A percentile compares a stretch with the other conserved stretches of the same genome.
phyloP scores from a whole-genome alignment of 192 early-diverging fungal genomes.

The Coemansia erecta region DNA sequence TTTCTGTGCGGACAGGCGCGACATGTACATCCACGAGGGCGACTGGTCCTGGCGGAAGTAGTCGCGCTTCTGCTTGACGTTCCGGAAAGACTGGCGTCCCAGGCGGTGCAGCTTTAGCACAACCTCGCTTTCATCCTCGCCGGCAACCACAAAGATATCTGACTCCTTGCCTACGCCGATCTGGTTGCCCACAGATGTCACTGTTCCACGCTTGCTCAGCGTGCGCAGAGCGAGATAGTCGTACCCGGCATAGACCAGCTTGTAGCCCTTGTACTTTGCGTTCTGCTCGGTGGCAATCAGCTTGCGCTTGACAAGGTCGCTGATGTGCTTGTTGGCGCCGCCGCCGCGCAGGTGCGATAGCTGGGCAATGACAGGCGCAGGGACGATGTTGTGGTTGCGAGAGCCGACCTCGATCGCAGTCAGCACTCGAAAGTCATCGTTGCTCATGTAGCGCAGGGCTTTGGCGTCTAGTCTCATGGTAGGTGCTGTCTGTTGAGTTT shows the following conservation, averaged over 20 bases:
- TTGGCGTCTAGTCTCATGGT: conserved; percentile 95
- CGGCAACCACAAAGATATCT: conserved; percentile 97
- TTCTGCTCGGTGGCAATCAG: conserved; percentile 72
- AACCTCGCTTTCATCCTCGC: conserved; percentile 84
- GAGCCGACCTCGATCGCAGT: conserved; percentile 97
- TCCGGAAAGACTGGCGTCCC: conserved; percentile 94
- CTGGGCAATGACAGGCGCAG: conserved; percentile 85
- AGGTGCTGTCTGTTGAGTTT: too few relatives aligned
- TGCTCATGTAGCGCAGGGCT: conserved; percentile 88
- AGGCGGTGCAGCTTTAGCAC: conserved; percentile 98
- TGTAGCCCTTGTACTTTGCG: conserved; percentile 83
- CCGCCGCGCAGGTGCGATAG: conserved; percentile 89
- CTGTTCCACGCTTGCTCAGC: conserved; percentile 78
- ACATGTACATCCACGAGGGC: conserved; percentile 99
- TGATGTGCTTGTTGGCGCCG: conserved; percentile 80
- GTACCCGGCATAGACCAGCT: conserved; percentile 98
- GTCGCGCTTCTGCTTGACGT: conserved; percentile 96
- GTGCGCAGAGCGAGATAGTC: conserved; percentile 97
- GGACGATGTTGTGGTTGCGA: conserved; percentile 98
- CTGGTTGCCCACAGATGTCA: conserved; percentile 97
- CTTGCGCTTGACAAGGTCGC: conserved; percentile 86
- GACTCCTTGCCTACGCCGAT: conserved; percentile 99
- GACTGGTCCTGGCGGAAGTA: conserved; percentile 91
- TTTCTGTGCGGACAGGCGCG: conserved; percentile 95
- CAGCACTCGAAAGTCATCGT: conserved; percentile 93